Conservation (phyloP, 495 filamentous ascomycete genomes). For the Lasiosphaeria ovina region DNA sequence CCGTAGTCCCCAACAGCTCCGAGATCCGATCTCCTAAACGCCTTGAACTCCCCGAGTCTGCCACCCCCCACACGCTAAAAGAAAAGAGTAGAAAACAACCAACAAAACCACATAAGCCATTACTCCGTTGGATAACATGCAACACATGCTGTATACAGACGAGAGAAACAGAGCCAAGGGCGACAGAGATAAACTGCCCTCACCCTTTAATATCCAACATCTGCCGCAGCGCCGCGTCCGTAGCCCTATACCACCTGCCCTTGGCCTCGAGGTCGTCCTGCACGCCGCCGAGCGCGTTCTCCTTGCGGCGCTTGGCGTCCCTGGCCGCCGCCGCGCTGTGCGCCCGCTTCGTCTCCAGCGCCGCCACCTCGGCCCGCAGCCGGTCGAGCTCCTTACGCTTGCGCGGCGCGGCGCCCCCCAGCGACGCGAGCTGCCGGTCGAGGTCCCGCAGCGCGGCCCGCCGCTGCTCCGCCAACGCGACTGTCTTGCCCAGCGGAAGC, state of each 20-base stretch:
- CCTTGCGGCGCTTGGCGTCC: slow-evolving; percentile 77
- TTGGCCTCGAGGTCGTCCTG: slow-evolving; percentile 79
- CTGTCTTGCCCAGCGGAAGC: slow-evolving; percentile 59
- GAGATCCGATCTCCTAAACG: too few relatives aligned
- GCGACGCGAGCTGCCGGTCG: slow-evolving; percentile 63
- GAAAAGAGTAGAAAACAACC: too few relatives aligned
- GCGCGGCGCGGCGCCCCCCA: slow-evolving; percentile 64
- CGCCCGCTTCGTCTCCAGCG: slow-evolving; percentile 67
- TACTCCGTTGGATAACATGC: too few relatives aligned
- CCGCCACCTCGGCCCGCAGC: slow-evolving; percentile 66
- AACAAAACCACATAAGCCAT: too few relatives aligned
- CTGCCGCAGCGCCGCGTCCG: slow-evolving; percentile 64
- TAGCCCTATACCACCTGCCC: slow-evolving; percentile 77
- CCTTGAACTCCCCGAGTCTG: too few relatives aligned
- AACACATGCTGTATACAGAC: too few relatives aligned
- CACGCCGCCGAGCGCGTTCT: slow-evolving; percentile 57
- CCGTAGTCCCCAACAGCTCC: too few relatives aligned
- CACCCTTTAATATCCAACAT: slow-evolving; percentile 57
- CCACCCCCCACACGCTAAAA: too few relatives aligned
- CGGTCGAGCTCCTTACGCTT: slow-evolving; percentile 71
- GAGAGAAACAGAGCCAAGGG: too few relatives aligned
- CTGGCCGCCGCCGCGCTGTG: slow-evolving; percentile 66
- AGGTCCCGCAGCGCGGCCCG: slow-evolving; percentile 63
- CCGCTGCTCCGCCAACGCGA: slow-evolving; percentile 54
- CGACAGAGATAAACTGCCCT: not conserved